phyloP scores from a whole-genome alignment of 345 rosid species.

The Nephelium lappaceum region DNA sequence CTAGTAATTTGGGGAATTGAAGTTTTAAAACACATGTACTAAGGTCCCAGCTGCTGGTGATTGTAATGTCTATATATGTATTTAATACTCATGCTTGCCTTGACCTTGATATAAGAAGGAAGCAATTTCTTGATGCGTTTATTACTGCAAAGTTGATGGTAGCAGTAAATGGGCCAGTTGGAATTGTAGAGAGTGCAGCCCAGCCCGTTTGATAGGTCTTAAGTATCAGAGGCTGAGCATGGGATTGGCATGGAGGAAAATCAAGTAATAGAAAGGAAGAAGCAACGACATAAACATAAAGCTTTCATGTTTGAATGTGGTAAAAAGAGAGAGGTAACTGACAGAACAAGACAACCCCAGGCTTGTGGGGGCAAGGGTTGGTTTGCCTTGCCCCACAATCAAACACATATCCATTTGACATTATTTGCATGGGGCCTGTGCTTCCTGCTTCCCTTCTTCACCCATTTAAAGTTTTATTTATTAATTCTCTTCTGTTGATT shows the following conservation, averaged over 20 bases:
- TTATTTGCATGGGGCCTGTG: neutral
- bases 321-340: constrained; percentile 24
- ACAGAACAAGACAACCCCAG: constrained; percentile 44
- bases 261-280: neutral
- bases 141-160: neutral
- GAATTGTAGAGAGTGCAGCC: neutral
- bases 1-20: too few species aligned
- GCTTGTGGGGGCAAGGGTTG: constrained; percentile 39
- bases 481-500: neutral
- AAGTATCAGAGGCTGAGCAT: neutral
- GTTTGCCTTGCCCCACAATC: neutral
- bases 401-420: neutral
- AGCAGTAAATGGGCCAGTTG: neutral
- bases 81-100: too few species aligned
- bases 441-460: neutral
- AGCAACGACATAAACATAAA: too few species aligned
- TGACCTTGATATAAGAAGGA: neutral
- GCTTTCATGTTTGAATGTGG: neutral
- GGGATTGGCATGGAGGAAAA: neutral
- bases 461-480: neutral
- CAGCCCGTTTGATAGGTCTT: too few species aligned
- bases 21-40: too few species aligned
- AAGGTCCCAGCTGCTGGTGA: neutral
- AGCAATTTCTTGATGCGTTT: neutral
- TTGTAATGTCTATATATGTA: neutral